phyloP scores from a whole-genome alignment of 352 stramenopile genomes.

The Globisporangium camurandrum region DNA sequence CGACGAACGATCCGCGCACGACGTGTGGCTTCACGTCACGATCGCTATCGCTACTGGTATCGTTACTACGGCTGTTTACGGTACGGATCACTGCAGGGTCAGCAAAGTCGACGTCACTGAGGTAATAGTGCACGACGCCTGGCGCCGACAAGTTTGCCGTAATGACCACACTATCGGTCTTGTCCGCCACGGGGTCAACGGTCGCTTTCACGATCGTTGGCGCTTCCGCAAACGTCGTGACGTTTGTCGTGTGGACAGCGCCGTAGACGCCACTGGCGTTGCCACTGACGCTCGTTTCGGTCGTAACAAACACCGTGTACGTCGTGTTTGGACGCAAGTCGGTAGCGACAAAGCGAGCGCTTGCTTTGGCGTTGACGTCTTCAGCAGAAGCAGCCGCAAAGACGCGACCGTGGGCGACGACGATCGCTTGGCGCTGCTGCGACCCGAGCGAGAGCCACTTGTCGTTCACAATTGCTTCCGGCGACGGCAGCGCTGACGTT shows the following conservation, averaged over 20 bases:
- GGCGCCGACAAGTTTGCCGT: conserved; percentile 57
- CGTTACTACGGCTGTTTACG: background rate
- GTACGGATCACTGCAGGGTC: conserved; percentile 49
- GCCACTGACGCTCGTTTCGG: conserved; percentile 28
- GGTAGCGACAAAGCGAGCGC: conserved; percentile 17
- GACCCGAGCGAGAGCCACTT: background rate
- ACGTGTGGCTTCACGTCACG: conserved; percentile 25
- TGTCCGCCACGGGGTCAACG: conserved; percentile 28
- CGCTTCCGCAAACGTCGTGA: conserved; percentile 44
- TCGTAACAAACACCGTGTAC: conserved; percentile 43
- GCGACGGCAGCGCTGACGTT: background rate
- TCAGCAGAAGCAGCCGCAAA: too few species aligned
- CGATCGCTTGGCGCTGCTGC: background rate
- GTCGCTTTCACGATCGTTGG: conserved; percentile 57
- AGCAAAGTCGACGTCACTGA: conserved; percentile 69
- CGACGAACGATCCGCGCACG: conserved; percentile 35
- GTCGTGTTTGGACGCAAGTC: conserved; percentile 41
- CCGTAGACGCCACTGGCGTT: conserved; percentile 46
- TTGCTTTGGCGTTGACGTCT: background rate
- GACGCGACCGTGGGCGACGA: conserved; percentile 3
- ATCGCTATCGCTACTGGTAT: background rate
- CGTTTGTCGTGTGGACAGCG: conserved; percentile 17
- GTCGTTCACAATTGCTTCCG: conserved; percentile 9
- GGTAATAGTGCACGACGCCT: conserved; percentile 61
- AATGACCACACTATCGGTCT: conserved; percentile 45